Percentiles rank a stretch among this genome's conserved stretches.
phyloP scores from a whole-genome alignment of 2,329 filamentous ascomycete genomes.

The Coleophoma cylindrospora region DNA sequence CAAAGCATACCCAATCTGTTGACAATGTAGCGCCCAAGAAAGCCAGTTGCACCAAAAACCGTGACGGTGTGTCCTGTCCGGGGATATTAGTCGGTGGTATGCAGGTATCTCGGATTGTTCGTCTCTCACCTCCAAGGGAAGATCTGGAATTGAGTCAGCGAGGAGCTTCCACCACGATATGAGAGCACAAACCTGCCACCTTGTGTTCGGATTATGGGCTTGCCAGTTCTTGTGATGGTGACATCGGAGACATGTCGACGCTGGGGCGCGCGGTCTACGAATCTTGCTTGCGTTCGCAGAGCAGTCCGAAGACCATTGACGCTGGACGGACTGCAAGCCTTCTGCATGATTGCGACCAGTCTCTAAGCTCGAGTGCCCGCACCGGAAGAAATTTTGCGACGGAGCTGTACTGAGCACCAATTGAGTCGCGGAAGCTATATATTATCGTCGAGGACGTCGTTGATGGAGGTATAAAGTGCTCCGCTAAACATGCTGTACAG shows the following conservation, averaged over 20 bases:
- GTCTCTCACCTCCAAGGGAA: conserved; percentile 70
- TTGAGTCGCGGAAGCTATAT: too few species aligned
- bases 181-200: conserved; percentile 71
- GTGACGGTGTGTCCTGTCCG: conserved; percentile 83
- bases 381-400: not conserved
- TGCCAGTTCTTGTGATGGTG: conserved; percentile 90
- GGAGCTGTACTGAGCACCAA: not conserved
- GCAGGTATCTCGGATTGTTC: not conserved
- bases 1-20: conserved; percentile 71
- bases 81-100: conserved; percentile 12
- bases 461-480: too few species aligned
- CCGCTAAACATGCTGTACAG: too few species aligned
- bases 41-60: conserved; percentile 95
- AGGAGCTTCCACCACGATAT: not conserved
- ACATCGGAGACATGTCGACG: conserved; percentile 69
- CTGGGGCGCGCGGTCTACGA: conserved; percentile 34
- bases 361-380: too few species aligned
- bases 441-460: too few species aligned
- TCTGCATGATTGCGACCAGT: conserved; percentile 28
- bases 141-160: conserved; percentile 50
- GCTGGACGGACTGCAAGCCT: conserved; percentile 32
- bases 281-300: conserved; percentile 43
- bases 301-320: conserved; percentile 54
- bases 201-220: conserved; percentile 83
- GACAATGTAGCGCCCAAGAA: conserved; percentile 94